Base-by-base conservation (phyloP, 2,329 filamentous ascomycete genomes). In the Thielaviopsis punctulata region DNA sequence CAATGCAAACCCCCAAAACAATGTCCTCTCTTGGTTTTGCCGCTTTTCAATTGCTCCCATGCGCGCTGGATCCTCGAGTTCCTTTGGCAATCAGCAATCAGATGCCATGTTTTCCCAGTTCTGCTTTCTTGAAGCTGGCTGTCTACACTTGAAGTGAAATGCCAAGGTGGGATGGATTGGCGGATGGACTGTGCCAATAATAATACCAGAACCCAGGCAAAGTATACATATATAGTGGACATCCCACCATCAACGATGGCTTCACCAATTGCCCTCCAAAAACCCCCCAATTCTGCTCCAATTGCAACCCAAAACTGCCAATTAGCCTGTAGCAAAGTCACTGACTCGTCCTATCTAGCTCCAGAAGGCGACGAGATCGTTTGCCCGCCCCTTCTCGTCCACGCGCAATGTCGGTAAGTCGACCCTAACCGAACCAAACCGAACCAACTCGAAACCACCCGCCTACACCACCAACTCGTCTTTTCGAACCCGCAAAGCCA, bases 341-440 rank as follows among this genome's bases (percentile, higher is more conserved):
- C 15, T 50, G 10, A 52, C 53, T 55, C 30, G 43, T 41, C 7
- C 41, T 36, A 18, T 12, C 8, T n/a, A 51, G 54, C 52, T 55
- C 15, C 23, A 44, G 25, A 43, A 48, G 54, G 45, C 52, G 4
- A 43, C 48, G 61, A 77, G 75, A 67, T 73, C 72, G 62, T 79
- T 85, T 63, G 73, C 76, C 63, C 79, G 89, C 69, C 73, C 80
- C 56, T 96, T 98, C 71, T 94, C 90, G 57, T 87, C 86, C 57
- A 90, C 90, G 58, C 80, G 82, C 63, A 79, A 86, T 59, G 83
- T 79, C 62, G 82, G 84, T 86, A 79, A 63, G 79, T 66, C 23
- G 22, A 23, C 46, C 23, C 24, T 15, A n/a, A 8, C n/a, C 36
- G 19, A n/a, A n/a, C n/a, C n/a, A n/a, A n/a, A n/a, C n/a, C n/a